Conservation (phyloP, 2,329 filamentous ascomycete species). For the Fusarium napiforme region DNA sequence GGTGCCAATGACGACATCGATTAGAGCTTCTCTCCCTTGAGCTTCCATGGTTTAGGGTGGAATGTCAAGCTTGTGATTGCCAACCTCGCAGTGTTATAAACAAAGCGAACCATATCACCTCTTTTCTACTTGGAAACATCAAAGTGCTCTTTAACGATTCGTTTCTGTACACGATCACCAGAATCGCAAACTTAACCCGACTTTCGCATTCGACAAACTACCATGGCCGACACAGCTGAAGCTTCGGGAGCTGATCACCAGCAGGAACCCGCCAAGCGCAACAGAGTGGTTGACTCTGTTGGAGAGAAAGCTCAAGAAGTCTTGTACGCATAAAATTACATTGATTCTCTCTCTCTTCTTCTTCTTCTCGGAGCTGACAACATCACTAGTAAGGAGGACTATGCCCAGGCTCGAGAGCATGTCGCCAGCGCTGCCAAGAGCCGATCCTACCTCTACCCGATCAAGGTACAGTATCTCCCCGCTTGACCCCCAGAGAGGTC, state of each 20-base stretch:
- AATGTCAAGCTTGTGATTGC: constrained; percentile 35
- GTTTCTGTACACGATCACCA: not conserved
- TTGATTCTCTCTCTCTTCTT: not conserved
- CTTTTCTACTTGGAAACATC: not conserved
- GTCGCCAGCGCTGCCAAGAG: constrained; percentile 78
- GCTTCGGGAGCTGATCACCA: constrained; percentile 36
- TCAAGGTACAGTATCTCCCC: constrained; percentile 64
- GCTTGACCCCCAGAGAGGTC: not conserved
- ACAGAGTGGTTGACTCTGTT: constrained; percentile 53
- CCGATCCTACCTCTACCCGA: constrained; percentile 85
- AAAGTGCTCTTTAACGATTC: not conserved
- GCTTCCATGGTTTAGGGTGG: constrained; percentile 25
- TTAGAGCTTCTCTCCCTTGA: constrained; percentile 24
- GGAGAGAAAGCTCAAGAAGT: constrained; percentile 62
- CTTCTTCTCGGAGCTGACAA: constrained; percentile 14
- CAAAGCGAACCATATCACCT: not conserved
- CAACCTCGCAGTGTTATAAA: constrained; percentile 12
- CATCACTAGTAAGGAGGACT: constrained; percentile 71
- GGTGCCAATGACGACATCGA: constrained; percentile 40
- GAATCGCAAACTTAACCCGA: not conserved
- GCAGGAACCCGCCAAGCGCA: constrained; percentile 37
- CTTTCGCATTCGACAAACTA: not conserved
- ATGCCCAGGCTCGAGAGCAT: constrained; percentile 70
- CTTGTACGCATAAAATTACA: constrained; percentile 50
- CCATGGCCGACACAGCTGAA: constrained; percentile 43